Evolutionary conservation across 2,329 filamentous ascomycete species (phyloP).

Genomic region (Fusarium pseudograminearum): DNA sequence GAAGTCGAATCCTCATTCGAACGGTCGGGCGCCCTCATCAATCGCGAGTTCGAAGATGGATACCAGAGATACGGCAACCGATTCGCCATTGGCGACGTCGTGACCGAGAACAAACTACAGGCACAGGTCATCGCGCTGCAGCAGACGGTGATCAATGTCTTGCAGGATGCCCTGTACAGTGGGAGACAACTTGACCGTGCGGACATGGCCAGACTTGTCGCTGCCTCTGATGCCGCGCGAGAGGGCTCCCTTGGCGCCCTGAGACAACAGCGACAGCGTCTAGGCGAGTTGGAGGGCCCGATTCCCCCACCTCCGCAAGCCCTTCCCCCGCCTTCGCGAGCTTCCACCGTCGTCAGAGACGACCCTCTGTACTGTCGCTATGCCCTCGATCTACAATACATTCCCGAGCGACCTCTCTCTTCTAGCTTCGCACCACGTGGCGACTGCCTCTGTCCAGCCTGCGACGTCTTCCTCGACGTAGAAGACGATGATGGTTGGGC

Average conservation of each 20-base stretch:
- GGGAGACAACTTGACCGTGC: constrained; percentile 39
- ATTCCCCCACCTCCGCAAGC: not conserved
- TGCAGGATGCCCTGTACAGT: constrained; percentile 41
- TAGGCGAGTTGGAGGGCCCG: constrained; percentile 23
- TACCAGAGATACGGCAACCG: constrained; percentile 38
- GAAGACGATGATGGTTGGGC: constrained; percentile 42
- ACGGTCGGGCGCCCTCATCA: constrained; percentile 42
- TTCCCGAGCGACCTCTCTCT: constrained; percentile 25
- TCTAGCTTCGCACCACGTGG: constrained; percentile 35
- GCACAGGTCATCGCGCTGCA: constrained; percentile 45
- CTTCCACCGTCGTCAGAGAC: constrained; percentile 14
- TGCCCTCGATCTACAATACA: constrained; percentile 41
- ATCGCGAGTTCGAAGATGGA: constrained; percentile 44
- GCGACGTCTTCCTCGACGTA: constrained; percentile 31
- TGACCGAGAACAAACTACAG: constrained; percentile 45
- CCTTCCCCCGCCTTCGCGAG: constrained; percentile 1
- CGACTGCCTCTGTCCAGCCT: constrained; percentile 37
- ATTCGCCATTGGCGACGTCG: constrained; percentile 43
- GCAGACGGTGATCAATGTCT: constrained; percentile 45
- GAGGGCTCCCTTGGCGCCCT: constrained; percentile 40
- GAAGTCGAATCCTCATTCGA: constrained; percentile 41
- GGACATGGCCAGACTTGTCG: constrained; percentile 43
- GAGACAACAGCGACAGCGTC: constrained; percentile 39
- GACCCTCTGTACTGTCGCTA: constrained; percentile 43
- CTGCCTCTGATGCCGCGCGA: constrained; percentile 42